Evolutionary conservation across 306 rosid species (phyloP), one percentile per base, ranked within the genome.

Genomic region (Aeschynomene evenia): DNA sequence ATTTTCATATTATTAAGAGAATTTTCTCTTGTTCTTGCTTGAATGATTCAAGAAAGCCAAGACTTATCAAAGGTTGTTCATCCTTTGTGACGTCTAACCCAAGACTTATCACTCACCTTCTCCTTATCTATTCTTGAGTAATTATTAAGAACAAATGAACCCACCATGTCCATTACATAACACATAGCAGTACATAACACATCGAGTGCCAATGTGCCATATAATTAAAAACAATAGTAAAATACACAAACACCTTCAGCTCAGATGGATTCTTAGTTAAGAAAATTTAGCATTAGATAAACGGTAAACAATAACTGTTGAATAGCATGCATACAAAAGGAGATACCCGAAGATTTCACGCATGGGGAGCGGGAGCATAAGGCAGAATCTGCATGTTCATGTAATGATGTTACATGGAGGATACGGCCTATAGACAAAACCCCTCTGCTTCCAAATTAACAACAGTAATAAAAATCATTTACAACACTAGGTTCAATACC

Each of bases 401-500:
- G n/a, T n/a, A n/a, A n/a, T n/a, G n/a, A n/a, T n/a, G 56, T 59
- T 56, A 7, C 4, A 26, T 49, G 81, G 76, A 40, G n/a, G 48
- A 40, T 3, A 40, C n/a, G 18, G 72, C 56, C 34, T 19, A 36
- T 7, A 19, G 52, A 70, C 33, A 28, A 28, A 4, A 60, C 67
- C 67, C 49, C 68, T 43, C 71, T 10, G 68, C 67, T 62, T 61
- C 50, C 68, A 10, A 42, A 63, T 48, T 52, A 34, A 37, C 24
- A 71, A 13, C 42, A 21, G 48, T 28, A 45, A n/a, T n/a, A n/a
- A n/a, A n/a, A n/a, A 48, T 28, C 75, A 66, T 42, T 66, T 65
- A 46, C 52, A 76, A 43, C 10, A 78, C 51, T 56, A 55, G 20
- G 65, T 72, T 72, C 68, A 72, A 76, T 55, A 46, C 53, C 76